Evolutionary conservation across 768 basidiomycete genomes (phyloP).

Genomic region (Phylloporus rhodoxanthus): DNA sequence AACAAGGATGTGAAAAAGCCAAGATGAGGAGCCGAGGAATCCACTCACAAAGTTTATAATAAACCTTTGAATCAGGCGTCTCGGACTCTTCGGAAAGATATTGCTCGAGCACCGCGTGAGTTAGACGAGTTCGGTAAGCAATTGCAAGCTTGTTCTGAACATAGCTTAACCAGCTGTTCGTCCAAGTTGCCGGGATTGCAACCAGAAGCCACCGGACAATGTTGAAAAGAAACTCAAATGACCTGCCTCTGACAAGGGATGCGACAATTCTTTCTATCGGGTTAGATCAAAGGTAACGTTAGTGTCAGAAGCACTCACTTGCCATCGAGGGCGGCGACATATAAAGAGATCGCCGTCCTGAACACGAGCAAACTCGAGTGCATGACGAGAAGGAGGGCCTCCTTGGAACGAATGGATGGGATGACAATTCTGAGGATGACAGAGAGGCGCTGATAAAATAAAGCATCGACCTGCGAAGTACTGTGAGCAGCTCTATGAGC

Average conservation of each 20-base stretch:
- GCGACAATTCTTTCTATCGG: slow-evolving; percentile 74
- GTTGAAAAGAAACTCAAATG: slow-evolving; percentile 72
- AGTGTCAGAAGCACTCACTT: slow-evolving; percentile 44
- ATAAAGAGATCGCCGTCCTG: slow-evolving; percentile 86
- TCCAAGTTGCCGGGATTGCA: slow-evolving; percentile 90
- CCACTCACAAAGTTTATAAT: slow-evolving; percentile 81
- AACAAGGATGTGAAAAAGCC: slow-evolving; percentile 1
- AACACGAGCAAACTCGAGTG: slow-evolving; percentile 87
- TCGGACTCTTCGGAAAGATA: slow-evolving; percentile 76
- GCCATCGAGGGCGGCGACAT: slow-evolving; percentile 92
- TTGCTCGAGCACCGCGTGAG: slow-evolving; percentile 70
- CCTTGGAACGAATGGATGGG: slow-evolving; percentile 77
- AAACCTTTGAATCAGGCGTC: slow-evolving; percentile 70
- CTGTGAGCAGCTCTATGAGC: neutral
- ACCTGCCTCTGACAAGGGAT: slow-evolving; percentile 83
- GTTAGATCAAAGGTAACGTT: neutral
- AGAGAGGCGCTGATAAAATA: slow-evolving; percentile 80
- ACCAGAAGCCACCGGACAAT: slow-evolving; percentile 88
- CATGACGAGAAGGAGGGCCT: slow-evolving; percentile 79
- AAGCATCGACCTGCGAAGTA: slow-evolving; percentile 67
- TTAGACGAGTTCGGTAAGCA: slow-evolving; percentile 82
- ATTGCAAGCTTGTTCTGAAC: slow-evolving; percentile 90
- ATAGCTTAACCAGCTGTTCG: slow-evolving; percentile 88
- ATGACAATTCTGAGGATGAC: slow-evolving; percentile 82
- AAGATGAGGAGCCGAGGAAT: neutral